Evolutionary conservation across 371 early-diverging fungal species (phyloP), one percentile per base, ranked within the genome.

Genomic region (Blastocladiella emersonii): DNA sequence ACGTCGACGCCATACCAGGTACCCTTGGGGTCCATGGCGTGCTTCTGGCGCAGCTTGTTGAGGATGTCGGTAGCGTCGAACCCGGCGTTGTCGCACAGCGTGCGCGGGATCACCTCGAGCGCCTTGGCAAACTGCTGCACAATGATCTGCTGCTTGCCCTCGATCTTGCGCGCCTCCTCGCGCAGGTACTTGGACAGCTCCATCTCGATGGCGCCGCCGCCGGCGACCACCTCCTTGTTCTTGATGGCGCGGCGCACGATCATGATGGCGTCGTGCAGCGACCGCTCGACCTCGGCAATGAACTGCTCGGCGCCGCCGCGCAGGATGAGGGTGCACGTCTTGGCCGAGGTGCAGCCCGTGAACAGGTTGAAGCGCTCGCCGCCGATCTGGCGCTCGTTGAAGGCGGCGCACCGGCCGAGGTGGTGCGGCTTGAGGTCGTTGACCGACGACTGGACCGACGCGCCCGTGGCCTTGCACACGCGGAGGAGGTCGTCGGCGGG

Each of bases 281-380:
- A 88, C 64, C 99, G 87, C 79, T 98, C 99, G 5, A 99, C 98
- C 76, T 99, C 99, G 66, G 98, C 98, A 76, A 99, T 93, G 64
- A 99, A 95, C 75, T 99, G 98, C 72, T 95, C 95, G 34, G 99
- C 98, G 65, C 99, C 99, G 68, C 99, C 99, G 68, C 99, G 83
- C 55, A 99, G 81, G 56, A 99, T 82, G 35, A 99, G 76, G 1
- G 99, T 99, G 74, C 94, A 94, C 0, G 95, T 96, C 74, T 89
- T 89, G 61, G 93, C 89, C 69, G 87, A 79, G 48, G 92, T 81
- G 73, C 97, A 84, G 0, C 90, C 98, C 67, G 84, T 76, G 82
- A 99, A 99, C 44, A 98, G 66, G 78, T 99, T 99, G 87, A 87
- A 98, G 61, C 99, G 86, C 70, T 93, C 92, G 61, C 93, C 89